Base-by-base conservation (phyloP, 495 filamentous ascomycete species). In the Neurospora tetrasperma region DNA sequence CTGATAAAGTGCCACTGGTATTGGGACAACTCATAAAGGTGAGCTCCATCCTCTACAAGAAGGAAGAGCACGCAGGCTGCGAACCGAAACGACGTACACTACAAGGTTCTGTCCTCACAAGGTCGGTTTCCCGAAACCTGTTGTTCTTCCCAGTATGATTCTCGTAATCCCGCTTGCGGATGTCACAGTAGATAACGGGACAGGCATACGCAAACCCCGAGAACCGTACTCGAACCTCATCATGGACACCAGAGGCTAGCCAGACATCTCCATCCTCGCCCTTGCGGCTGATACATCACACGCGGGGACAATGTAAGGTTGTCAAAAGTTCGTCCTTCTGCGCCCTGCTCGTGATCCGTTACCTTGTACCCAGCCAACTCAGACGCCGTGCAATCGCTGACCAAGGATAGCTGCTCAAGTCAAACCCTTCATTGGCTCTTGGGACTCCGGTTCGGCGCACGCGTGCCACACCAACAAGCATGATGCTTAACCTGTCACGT, bases 331-430 rank as follows among this genome's bases (percentile, higher is more conserved):
- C 27, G 54, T 66, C 54, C 54, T 27, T 38, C 23, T 2, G 14
- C 1, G 23, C 31, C 54, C 54, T 66, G 7, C 14, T 35, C 14
- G 54, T 66, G 54, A n/a, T 41, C 20, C 40, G 72, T 73, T 48
- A 39, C 72, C 20, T 70, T 23, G 69, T 74, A 40, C 70, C 70
- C 41, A 10, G 73, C 73, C 73, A 74, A 18, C 73, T 72, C 70
- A 74, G 70, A 43, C 18, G 62, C 73, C 73, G 72, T 27, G 14
- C 54, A 66, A 35, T 66, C 23, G 14, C 54, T 35, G 27, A 38
- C 54, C 14, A 14, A 66, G 27, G 1, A 38, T 35, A 27, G 54
- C 35, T 9, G 23, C 5, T 66, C 54, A 38, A 0, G 54, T 38
- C 54, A 16, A 66, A 66, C 54, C 6, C 27, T 66, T 8, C 12